These are phyloP conservation scores for Pythium insidiosum DNA, from an alignment of 352 stramenopile genomes.

Conservation along the genomic window DNA sequence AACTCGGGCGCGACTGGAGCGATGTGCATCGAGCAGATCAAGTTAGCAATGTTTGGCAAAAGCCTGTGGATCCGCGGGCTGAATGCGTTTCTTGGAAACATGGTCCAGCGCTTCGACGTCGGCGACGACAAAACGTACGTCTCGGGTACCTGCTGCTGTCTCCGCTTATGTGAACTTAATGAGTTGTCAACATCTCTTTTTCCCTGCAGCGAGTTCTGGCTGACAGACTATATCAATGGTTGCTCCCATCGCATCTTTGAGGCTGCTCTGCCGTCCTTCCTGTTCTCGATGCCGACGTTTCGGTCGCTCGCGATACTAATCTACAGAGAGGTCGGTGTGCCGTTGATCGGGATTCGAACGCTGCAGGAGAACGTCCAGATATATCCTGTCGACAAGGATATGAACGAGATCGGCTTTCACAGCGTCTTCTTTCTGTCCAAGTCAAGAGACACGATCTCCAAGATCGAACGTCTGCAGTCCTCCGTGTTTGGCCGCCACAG, in stretches of 20 bases:
- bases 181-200: too few relatives aligned
- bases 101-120: constrained; percentile 46
- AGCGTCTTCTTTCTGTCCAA: constrained; percentile 60
- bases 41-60: constrained; percentile 65
- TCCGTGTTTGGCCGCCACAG: constrained; percentile 33
- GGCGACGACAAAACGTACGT: constrained; percentile 35
- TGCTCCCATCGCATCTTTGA: constrained; percentile 56
- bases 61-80: constrained; percentile 63
- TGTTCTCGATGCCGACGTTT: constrained; percentile 44
- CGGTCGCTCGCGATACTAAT: constrained; percentile 37
- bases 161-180: too few relatives aligned
- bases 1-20: constrained; percentile 63
- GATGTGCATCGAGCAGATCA: constrained; percentile 70
- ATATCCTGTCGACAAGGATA: constrained; percentile 38
- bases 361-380: constrained; percentile 38
- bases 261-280: constrained; percentile 36
- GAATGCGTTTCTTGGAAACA: constrained; percentile 69
- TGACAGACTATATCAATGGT: constrained; percentile 51
- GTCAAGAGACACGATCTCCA: constrained; percentile 29
- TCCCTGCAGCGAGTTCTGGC: constrained; percentile 34
- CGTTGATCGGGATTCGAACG: constrained; percentile 47
- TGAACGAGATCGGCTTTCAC: constrained; percentile 36
- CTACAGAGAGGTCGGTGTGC: constrained; percentile 55
- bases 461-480: constrained; percentile 49
- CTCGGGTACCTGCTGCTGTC: too few relatives aligned